These are phyloP conservation scores for Picea glauca DNA, from an alignment of 75 land plant species.

Conservation along the genomic window DNA sequence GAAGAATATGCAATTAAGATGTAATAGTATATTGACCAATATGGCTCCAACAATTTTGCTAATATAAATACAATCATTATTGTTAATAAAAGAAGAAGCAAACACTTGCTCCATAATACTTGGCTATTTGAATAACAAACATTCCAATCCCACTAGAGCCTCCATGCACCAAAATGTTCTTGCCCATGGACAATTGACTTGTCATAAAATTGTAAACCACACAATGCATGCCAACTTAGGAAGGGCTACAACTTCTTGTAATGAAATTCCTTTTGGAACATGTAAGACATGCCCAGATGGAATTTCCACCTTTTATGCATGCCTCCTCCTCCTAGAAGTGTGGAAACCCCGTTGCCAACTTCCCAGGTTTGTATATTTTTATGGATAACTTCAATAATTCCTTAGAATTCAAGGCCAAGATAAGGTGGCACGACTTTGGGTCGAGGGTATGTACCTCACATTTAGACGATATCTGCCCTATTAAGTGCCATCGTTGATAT, in stretches of 20 bases:
- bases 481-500: conserved; percentile 72
- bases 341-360: conserved; percentile 95
- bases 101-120: too few species aligned
- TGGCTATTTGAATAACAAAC: too few species aligned
- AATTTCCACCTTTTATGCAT: conserved; percentile 92
- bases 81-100: too few species aligned
- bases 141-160: too few species aligned
- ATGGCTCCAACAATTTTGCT: too few species aligned
- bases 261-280: background rate
- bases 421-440: conserved; percentile 67
- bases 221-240: conserved; percentile 97
- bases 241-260: conserved; percentile 4
- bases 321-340: conserved; percentile 85
- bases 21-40: too few species aligned
- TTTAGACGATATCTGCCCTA: conserved; percentile 76
- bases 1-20: too few species aligned
- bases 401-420: conserved; percentile 94
- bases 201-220: conserved; percentile 95
- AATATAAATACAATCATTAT: too few species aligned
- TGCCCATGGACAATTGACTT: conserved; percentile 60
- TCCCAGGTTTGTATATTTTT: conserved; percentile 62
- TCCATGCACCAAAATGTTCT: conserved; percentile 57
- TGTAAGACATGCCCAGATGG: conserved; percentile 81
- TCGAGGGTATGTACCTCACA: conserved; percentile 61
- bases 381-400: conserved; percentile 65